phyloP scores from a whole-genome alignment of 2,329 filamentous ascomycete species.

The Nigrospora osmanthi region DNA sequence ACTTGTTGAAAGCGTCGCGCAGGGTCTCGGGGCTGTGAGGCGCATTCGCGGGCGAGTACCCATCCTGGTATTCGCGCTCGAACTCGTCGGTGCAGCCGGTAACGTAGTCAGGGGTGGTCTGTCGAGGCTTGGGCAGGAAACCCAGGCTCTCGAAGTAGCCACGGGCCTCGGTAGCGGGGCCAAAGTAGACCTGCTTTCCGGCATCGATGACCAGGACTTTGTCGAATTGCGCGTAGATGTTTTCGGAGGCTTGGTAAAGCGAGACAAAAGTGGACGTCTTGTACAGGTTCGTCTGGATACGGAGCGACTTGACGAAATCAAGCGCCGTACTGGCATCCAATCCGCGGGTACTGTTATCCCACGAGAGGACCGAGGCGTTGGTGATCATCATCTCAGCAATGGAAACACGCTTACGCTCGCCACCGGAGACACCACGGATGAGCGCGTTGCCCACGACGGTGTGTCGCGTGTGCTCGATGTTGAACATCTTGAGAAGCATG shows the following conservation, averaged over 20 bases:
- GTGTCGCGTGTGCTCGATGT: conserved; percentile 79
- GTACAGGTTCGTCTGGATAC: conserved; percentile 77
- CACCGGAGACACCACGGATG: conserved; percentile 71
- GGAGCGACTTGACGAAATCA: conserved; percentile 61
- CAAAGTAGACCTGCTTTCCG: conserved; percentile 70
- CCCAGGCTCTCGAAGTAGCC: conserved; percentile 71
- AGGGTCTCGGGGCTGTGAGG: conserved; percentile 63
- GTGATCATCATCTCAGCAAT: conserved; percentile 80
- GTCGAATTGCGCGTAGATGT: conserved; percentile 72
- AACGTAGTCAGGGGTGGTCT: conserved; percentile 76
- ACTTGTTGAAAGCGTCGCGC: conserved; percentile 62
- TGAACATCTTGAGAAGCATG: conserved; percentile 82
- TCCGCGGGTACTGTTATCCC: conserved; percentile 68
- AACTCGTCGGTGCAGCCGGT: conserved; percentile 80
- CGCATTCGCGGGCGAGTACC: conserved; percentile 56
- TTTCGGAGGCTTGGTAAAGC: conserved; percentile 78
- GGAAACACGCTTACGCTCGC: conserved; percentile 71
- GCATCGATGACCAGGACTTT: conserved; percentile 77
- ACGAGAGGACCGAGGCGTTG: conserved; percentile 62
- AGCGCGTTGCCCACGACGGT: conserved; percentile 81
- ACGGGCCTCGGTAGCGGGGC: conserved; percentile 58
- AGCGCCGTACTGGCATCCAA: conserved; percentile 62
- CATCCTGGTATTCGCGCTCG: conserved; percentile 67
- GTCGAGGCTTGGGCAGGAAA: conserved; percentile 65
- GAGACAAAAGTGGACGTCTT: conserved; percentile 79